Evolutionary conservation across 2,329 filamentous ascomycete genomes (phyloP), one percentile per base, ranked within the genome.

Genomic region (Nemania bipapillata): DNA sequence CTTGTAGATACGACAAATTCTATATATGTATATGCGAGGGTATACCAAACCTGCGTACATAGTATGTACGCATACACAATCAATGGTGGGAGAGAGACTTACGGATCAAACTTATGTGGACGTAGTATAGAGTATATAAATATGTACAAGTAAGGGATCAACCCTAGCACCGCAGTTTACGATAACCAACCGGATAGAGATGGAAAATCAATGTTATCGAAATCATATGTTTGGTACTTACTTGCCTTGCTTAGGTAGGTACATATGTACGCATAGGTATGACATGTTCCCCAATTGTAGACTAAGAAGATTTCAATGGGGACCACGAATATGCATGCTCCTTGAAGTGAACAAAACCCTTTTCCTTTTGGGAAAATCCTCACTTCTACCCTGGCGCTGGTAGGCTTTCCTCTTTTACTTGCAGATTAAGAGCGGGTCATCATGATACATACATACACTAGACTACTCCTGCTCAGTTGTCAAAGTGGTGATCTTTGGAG

Each of bases 371-470:
- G 37, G 17, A 45, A 11, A 45, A 45, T 20, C 20, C n/a, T 22
- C 17, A 20, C 40, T 5, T 45, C 40, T 45, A 32, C 30, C 30
- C 30, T 32, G 30, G 17, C 17, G 15, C 40, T 45, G 40, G 40
- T n/a, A 20, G 15, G 20, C 5, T 45, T 45, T 17, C 40, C n/a
- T 22, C 22, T 52, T 53, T 37, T 26, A 47, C 42, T 60, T 17
- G 32, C 26, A 40, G 22, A 52, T 50, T 40, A 1, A 60, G 45
- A 50, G 30, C 45, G 47, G 47, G 56, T 28, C 56, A 59, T 32
- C 17, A 24, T 50, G 6, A 45, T 45, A 30, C 22, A 15, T 50
- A 50, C 45, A 49, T 47, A n/a, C n/a, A 47, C 8, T 42, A 35
- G 6, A 35, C 37, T 45, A 45, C 40, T 20, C 26, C n/a, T 42